Conservation (phyloP, 2,329 filamentous ascomycete genomes). For the Cytospora schulzeri region DNA sequence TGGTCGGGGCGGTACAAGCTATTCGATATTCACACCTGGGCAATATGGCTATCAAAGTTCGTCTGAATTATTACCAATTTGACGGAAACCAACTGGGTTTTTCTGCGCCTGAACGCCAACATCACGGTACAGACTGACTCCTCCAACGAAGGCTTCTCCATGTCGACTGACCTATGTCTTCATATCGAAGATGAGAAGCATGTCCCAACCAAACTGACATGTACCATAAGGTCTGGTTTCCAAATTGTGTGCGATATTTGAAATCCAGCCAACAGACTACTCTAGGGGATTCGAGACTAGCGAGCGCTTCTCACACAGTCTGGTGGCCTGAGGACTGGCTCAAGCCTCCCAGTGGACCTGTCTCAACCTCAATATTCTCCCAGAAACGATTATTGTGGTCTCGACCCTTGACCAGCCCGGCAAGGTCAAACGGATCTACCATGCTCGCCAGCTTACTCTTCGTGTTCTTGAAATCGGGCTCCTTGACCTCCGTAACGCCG, state of each 20-base stretch:
- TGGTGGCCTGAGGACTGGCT: not conserved
- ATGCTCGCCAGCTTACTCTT: slow-evolving; percentile 31
- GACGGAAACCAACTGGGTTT: not conserved
- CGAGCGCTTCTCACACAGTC: slow-evolving; percentile 5
- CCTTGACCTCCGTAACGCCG: slow-evolving; percentile 40
- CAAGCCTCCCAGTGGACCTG: not conserved
- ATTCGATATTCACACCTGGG: not conserved
- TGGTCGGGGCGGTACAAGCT: not conserved
- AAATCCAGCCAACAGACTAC: not conserved
- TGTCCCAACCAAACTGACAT: not conserved
- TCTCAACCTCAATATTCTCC: slow-evolving; percentile 28
- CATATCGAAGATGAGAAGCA: not conserved
- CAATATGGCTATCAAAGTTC: not conserved
- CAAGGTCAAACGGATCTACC: slow-evolving; percentile 37
- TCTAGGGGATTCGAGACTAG: not conserved
- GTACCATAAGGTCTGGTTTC: not conserved
- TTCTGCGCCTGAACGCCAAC: not conserved
- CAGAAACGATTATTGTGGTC: slow-evolving; percentile 33
- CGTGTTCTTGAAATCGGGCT: slow-evolving; percentile 36
- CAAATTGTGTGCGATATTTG: not conserved
- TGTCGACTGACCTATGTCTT: not conserved
- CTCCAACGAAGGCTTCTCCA: not conserved
- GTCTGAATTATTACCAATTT: not conserved
- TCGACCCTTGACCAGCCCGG: slow-evolving; percentile 29
- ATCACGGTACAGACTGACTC: not conserved